Evolutionary conservation across 1,284 basidiomycete genomes (phyloP).

Genomic region (Mrakiaceae sp.): DNA sequence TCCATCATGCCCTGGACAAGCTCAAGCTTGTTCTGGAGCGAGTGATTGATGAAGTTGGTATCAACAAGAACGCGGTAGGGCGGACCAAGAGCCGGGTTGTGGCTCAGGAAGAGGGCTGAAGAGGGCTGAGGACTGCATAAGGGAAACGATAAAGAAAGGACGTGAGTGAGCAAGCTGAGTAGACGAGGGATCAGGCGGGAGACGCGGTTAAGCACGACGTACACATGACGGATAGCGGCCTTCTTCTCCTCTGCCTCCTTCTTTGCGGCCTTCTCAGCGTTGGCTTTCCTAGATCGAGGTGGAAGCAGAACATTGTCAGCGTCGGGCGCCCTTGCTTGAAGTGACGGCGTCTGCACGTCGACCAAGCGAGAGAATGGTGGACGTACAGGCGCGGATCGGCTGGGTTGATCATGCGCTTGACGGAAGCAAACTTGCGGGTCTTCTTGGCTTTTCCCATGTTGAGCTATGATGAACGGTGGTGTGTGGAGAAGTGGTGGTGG

Average conservation of each 20-base stretch:
- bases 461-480: constrained; percentile 26
- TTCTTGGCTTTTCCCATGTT: constrained; percentile 75
- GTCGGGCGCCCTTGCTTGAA: no score
- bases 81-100: constrained; percentile 91
- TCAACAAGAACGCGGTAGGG: constrained; percentile 96
- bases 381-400: constrained; percentile 84
- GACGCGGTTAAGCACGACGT: constrained; percentile 28
- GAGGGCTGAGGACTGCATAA: constrained; percentile 58
- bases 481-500: no score
- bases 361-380: background rate
- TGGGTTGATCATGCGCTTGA: constrained; percentile 91
- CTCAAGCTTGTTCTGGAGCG: constrained; percentile 95
- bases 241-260: constrained; percentile 37
- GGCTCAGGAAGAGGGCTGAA: constrained; percentile 86
- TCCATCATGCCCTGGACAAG: constrained; percentile 98
- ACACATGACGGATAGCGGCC: constrained; percentile 37
- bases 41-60: constrained; percentile 99
- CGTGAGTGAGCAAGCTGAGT: constrained; percentile 12
- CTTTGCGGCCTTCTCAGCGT: constrained; percentile 39
- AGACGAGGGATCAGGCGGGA: background rate
- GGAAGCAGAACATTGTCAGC: background rate
- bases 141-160: constrained; percentile 11
- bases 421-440: constrained; percentile 86
- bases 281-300: constrained; percentile 35
- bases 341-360: no score